Conservation (phyloP, 176 grass and related monocot species). For the Carex pumila region DNA sequence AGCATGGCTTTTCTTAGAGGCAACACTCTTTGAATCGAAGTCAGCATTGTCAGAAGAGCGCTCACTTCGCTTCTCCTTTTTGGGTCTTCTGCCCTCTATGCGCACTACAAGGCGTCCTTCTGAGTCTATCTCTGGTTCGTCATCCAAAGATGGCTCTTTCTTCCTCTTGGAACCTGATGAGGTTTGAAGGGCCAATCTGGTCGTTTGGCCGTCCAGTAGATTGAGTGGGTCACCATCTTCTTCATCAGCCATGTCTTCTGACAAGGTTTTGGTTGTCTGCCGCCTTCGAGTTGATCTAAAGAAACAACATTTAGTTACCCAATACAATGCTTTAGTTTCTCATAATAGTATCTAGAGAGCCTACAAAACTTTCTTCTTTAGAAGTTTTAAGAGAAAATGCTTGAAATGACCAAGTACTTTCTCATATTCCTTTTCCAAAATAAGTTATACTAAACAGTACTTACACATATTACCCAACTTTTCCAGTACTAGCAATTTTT, state of each 20-base stretch:
- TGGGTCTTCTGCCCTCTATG: constrained; percentile 38
- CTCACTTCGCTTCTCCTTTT: constrained; percentile 39
- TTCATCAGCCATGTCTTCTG: constrained; percentile 59
- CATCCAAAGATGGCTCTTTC: constrained; percentile 26
- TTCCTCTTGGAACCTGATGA: constrained; percentile 42
- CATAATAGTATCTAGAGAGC: background rate
- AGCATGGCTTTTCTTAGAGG: constrained; percentile 7
- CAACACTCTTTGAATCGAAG: constrained; percentile 36
- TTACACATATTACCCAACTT: background rate
- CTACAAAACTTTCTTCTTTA: background rate
- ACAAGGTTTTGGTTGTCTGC: constrained; percentile 41
- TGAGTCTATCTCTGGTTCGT: constrained; percentile 56
- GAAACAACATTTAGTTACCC: constrained; percentile 6
- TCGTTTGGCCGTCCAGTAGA: constrained; percentile 65
- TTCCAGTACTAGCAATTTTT: background rate
- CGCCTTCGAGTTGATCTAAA: constrained; percentile 47
- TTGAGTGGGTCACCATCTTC: constrained; percentile 67
- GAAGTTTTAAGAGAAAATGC: background rate
- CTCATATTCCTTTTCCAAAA: background rate
- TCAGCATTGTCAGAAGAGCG: constrained; percentile 19
- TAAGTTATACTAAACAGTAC: background rate
- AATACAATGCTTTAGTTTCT: constrained; percentile 5
- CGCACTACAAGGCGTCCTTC: constrained; percentile 80
- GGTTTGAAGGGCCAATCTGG: constrained; percentile 59
- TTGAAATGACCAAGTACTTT: background rate